Evolutionary conservation across 2,329 filamentous ascomycete genomes (phyloP), one percentile per base, ranked within the genome.

Genomic region (Penicillium sp.): DNA sequence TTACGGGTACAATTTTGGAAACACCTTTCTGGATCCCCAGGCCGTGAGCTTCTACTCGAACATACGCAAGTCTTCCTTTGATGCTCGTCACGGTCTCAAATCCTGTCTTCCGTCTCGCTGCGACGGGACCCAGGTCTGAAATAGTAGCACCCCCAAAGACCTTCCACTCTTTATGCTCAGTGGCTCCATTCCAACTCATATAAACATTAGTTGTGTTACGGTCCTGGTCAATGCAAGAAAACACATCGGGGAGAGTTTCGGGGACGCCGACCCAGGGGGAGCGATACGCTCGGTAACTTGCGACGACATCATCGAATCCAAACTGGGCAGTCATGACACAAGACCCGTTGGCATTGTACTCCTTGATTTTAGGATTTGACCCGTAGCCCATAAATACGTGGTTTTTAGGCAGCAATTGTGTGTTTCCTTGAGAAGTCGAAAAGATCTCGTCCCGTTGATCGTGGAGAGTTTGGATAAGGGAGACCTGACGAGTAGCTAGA

Each of bases 171-270:
- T 59, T 27, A 17, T 67, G 59, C 55, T 74, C 73, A 10, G 74
- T 76, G 7, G 74, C 74, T 15, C 73, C 73, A 53, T 74, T 73
- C 73, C 74, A 77, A 55, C 74, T 75, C 62, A 75, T 73, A 62
- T 73, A 71, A 9, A 74, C 66, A 48, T 63, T 61, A 6, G 58
- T 62, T 53, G 39, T 58, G 4, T 55, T 57, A 1, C 45, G 29
- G 5, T 53, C 43, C n/a, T 57, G 23, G 4, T 53, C 51, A 27
- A 36, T 7, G 33, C 65, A 68, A 7, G 62, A 63, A 25, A 61
- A 50, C 8, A 63, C 60, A 29, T 59, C 55, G 4, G 66, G 65
- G n/a, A 52, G 55, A 4, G 62, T 62, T 15, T 49, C 52, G 1
- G 65, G 67, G 6, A 38, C 36, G 1, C 67, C 65, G 17, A 53